Base-by-base conservation (phyloP, 2,329 filamentous ascomycete genomes). In the Fusarium nematophilum region DNA sequence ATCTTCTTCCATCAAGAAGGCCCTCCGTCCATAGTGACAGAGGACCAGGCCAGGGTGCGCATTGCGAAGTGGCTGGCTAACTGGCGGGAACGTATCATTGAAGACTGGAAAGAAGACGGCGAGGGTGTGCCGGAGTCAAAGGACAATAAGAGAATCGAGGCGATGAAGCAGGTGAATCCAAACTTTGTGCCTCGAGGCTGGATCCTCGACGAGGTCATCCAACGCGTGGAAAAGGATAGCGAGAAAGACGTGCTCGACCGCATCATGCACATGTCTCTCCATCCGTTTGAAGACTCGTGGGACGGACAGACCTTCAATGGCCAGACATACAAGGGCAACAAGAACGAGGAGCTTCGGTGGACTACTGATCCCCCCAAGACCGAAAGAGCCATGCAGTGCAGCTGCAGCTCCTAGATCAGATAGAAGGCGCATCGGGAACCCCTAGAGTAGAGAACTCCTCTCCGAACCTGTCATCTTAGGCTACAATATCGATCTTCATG, bases 171-270 rank as follows among this genome's bases (percentile, higher is more conserved):
- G 21, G 90, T 93, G 17, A 99, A 99, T 71, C 95, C 95, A 3
- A 97, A 91, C 78, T 99, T 99, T 70, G 81, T 97, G 1, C 92
- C 95, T 0, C 86, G 93, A 39, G 89, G 90, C 14, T 99, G 94
- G 93, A 86, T 99, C 45, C 81, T 99, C 15, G 94, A 98, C 72
- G 95, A 99, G 75, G 75, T 99, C 11, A 98, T 99, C 64, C 86
- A 90, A 38, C 85, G 92, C 9, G 93, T 98, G 0, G 92, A 98
- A 75, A 91, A 91, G 72, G 87, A 89, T 45, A 86, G 88, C 3
- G 93, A 99, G 70, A 83, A 91, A 50, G 89, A 93, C 8, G 88
- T 98, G 29, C 74, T 99, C 37, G 81, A 85, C 10, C 83, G 89
- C 25, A 82, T 95, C 18, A 92, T 96, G 89, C 86, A 92, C 37